Percentiles rank a stretch among this genome's conserved stretches.
Conservation (phyloP, 2,329 filamentous ascomycete species). For the Ceratocystis alfenasii region DNA sequence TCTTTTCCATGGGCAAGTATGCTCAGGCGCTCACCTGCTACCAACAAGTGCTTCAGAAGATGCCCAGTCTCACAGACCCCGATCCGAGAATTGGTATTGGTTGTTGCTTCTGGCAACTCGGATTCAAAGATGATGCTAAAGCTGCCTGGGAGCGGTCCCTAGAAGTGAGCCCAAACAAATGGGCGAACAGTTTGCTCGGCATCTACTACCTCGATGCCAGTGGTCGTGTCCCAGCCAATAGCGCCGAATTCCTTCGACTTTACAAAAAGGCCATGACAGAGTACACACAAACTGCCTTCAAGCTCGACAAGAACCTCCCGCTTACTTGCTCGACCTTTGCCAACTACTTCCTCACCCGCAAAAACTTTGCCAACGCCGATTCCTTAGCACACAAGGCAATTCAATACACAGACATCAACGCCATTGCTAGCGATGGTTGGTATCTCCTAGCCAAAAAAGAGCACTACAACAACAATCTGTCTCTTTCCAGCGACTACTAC, state of each 20-base stretch:
- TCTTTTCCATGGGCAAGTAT: constrained; percentile 79
- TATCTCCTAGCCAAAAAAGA: constrained; percentile 86
- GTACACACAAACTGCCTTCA: constrained; percentile 88
- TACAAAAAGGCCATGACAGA: constrained; percentile 93
- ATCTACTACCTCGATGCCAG: constrained; percentile 83
- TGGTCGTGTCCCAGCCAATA: constrained; percentile 67
- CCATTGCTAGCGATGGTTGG: constrained; percentile 95
- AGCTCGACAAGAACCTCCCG: constrained; percentile 80
- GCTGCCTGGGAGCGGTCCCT: constrained; percentile 79
- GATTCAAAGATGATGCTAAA: constrained; percentile 86
- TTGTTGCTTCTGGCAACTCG: constrained; percentile 93
- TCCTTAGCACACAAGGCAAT: constrained; percentile 84
- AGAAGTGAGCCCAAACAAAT: constrained; percentile 69
- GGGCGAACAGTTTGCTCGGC: constrained; percentile 79
- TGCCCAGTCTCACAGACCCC: constrained; percentile 78
- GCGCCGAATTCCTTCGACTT: constrained; percentile 68
- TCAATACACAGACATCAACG: constrained; percentile 89
- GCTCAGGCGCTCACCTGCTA: constrained; percentile 72
- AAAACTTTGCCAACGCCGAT: constrained; percentile 69
- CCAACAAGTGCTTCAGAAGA: constrained; percentile 74
- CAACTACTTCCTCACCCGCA: constrained; percentile 75
- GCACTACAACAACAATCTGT: constrained; percentile 65
- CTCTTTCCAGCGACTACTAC: constrained; percentile 75
- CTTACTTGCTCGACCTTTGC: constrained; percentile 85
- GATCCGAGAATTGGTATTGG: constrained; percentile 94